Evolutionary conservation across 2,329 filamentous ascomycete species (phyloP).

Genomic region (Botrytis galanthina): DNA sequence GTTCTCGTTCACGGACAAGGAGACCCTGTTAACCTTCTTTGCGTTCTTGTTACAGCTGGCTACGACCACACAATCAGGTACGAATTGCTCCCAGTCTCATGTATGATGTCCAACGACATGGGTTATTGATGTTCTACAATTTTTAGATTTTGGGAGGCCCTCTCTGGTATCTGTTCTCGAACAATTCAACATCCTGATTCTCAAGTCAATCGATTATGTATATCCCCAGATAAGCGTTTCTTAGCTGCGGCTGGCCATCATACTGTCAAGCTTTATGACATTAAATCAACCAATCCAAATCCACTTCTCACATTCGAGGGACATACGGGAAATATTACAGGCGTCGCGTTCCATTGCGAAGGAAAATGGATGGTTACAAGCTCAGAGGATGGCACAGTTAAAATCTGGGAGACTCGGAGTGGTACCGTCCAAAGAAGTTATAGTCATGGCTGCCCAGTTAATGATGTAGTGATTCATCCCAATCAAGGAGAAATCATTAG

Average conservation of each 20-base stretch:
- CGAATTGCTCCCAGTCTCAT: not conserved
- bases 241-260: constrained; percentile 73
- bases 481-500: constrained; percentile 98
- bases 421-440: constrained; percentile 81
- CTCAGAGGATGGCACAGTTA: constrained; percentile 75
- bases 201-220: constrained; percentile 96
- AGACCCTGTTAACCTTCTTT: constrained; percentile 28
- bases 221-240: constrained; percentile 96
- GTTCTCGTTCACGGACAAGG: constrained; percentile 17
- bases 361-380: constrained; percentile 99
- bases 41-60: constrained; percentile 50
- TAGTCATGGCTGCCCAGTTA: constrained; percentile 81
- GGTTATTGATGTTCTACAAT: constrained; percentile 17
- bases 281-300: constrained; percentile 96
- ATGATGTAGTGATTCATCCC: constrained; percentile 98
- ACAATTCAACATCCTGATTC: constrained; percentile 98
- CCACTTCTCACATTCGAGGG: constrained; percentile 92
- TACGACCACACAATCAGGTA: constrained; percentile 76
- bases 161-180: constrained; percentile 95
- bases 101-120: constrained; percentile 3
- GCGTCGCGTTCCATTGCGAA: constrained; percentile 96
- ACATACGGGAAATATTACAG: constrained; percentile 93
- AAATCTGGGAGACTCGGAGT: constrained; percentile 39
- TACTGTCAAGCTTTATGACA: constrained; percentile 96
- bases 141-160: constrained; percentile 90